Percentiles rank a stretch among this genome's conserved stretches.
Evolutionary conservation across 768 basidiomycete species (phyloP).

Genomic region (Hortiboletus flavorubellus): DNA sequence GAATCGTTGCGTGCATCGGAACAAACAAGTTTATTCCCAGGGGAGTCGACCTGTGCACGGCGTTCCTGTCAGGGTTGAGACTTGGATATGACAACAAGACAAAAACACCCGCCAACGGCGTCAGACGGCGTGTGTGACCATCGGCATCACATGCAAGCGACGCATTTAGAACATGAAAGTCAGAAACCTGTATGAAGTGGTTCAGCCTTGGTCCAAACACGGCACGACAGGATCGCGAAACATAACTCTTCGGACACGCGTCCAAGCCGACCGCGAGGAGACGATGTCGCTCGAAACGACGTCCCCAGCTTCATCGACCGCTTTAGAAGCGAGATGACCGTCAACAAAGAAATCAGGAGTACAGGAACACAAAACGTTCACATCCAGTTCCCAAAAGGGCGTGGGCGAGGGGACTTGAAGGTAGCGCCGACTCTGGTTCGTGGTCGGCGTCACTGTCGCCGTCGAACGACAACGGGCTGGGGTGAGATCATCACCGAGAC

Average conservation of each 20-base stretch:
- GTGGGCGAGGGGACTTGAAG: conserved; percentile 18
- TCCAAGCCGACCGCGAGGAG: conserved; percentile 13
- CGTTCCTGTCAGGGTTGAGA: conserved; percentile 9
- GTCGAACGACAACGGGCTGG: not conserved
- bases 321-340: not conserved
- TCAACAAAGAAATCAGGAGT: not conserved
- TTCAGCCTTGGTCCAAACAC: conserved; percentile 2
- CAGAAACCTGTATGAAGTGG: conserved; percentile 2
- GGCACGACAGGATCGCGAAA: not conserved
- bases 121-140: not conserved
- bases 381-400: conserved; percentile 11
- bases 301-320: not conserved
- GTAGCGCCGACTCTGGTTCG: conserved; percentile 1
- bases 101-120: conserved; percentile 1
- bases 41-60: conserved; percentile 6
- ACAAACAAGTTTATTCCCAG: not conserved
- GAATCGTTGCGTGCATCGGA: conserved; percentile 1
- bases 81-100: not conserved
- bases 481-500: not conserved
- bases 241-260: conserved; percentile 22
- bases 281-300: conserved; percentile 10
- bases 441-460: not conserved
- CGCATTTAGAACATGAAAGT: not conserved
- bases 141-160: not conserved
- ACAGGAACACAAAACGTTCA: not conserved